Conservation (phyloP, 2,329 filamentous ascomycete genomes). For the Chalara sp. region DNA sequence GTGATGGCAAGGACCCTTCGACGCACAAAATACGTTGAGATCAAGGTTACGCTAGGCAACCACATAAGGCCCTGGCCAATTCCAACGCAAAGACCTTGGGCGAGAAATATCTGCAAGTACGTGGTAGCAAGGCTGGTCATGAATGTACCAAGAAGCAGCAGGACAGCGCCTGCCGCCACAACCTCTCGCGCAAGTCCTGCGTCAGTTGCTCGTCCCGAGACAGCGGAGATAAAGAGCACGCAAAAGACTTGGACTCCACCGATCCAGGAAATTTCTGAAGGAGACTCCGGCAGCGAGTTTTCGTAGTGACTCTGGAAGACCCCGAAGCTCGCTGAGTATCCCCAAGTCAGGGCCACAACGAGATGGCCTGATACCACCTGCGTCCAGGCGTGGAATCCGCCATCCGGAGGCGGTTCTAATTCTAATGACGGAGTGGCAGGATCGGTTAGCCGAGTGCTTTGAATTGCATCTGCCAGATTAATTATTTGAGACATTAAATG, state of each 20-base stretch:
- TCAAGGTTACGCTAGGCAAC: background rate
- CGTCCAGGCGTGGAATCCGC: constrained; percentile 15
- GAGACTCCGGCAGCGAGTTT: background rate
- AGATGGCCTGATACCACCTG: constrained; percentile 24
- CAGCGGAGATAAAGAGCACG: background rate
- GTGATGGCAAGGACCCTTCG: constrained; percentile 24
- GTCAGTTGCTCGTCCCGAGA: background rate
- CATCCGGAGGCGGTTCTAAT: too few relatives aligned
- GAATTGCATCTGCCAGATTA: too few relatives aligned
- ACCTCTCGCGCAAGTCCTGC: background rate
- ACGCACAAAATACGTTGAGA: background rate
- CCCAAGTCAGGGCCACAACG: constrained; percentile 25
- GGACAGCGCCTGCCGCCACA: background rate
- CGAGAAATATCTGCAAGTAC: background rate
- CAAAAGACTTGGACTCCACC: background rate
- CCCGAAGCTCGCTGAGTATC: constrained; percentile 4
- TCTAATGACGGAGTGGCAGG: too few relatives aligned
- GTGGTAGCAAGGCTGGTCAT: background rate
- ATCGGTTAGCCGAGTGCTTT: too few relatives aligned
- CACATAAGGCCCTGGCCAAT: background rate
- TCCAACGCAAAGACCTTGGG: background rate
- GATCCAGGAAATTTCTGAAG: background rate
- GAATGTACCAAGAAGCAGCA: background rate
- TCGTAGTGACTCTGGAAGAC: background rate
- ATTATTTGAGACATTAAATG: too few relatives aligned